Evolutionary conservation across 1,139 yeast species (phyloP), one percentile per base, ranked within the genome.

Genomic region (Yamadazyma blattariae): DNA sequence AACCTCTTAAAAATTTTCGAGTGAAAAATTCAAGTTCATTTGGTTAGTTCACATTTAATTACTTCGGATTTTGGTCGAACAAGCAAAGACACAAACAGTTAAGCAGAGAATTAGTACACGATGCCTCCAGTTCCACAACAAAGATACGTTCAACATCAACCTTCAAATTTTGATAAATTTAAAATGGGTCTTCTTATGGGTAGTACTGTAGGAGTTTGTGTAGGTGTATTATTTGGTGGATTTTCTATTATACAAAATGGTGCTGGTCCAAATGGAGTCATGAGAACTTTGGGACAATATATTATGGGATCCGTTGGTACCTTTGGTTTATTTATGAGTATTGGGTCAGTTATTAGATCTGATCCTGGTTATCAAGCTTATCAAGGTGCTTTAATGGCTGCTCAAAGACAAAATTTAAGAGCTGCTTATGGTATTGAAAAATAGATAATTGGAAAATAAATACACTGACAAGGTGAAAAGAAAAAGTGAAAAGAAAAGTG

Each of bases 161-260:
- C 94, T 40, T 83, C 96, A 33, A 81, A 84, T 64, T 89, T 89
- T 67, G 96, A 92, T 44, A 92, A 90, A 67, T 86, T 92, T 76
- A 92, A 92, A 67, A 94, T 92, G 97, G 98, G 98, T 38, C 83
- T 90, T 45, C 69, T 90, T 67, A 94, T 92, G 97, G 98, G 98
- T 38, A 70, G 92, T 32, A 82, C 96, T 18, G 97, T 89, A 22
- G 98, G 98, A 41, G 95, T 90, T 14, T 94, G 95, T 56, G 90
- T 92, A 30, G 98, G 98, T 41, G 86, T 92, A 35, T 69, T 92
- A 48, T 92, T 92, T 57, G 97, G 97, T 43, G 95, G 96, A 19
- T 82, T 87, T 54, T 84, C 97, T 41, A 85, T 94, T 45, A 65
- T 88, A 51, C 94, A 90, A 41, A 82, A 86, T 47, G 99, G 99